Percentiles rank a stretch among this genome's conserved stretches.
Conservation (phyloP, 2,329 filamentous ascomycete genomes). For the Apiospora phragmitis region DNA sequence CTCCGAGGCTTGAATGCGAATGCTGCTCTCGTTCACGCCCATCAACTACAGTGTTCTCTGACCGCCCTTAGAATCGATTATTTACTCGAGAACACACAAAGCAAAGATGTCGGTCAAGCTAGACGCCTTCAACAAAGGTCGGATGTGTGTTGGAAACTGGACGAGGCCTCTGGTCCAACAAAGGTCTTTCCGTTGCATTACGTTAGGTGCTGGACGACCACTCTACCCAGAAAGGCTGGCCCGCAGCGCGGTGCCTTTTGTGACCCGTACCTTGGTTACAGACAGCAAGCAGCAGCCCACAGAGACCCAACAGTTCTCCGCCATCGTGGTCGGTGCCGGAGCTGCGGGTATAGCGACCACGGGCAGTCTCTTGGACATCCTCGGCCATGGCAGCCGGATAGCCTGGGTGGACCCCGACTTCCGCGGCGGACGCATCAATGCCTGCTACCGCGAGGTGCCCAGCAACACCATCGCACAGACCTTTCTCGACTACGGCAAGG, state of each 20-base stretch:
- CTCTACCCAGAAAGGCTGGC: not conserved
- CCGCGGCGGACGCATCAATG: constrained; percentile 51
- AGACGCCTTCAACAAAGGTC: not conserved
- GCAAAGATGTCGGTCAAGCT: not conserved
- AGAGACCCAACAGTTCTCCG: not conserved
- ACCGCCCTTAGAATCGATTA: too few species aligned
- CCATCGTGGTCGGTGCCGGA: not conserved
- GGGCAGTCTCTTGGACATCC: not conserved
- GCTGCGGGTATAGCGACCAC: not conserved
- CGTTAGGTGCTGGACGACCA: not conserved
- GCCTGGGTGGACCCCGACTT: constrained; percentile 60
- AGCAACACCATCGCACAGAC: constrained; percentile 62
- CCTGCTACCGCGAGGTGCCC: constrained; percentile 61
- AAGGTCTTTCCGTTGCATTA: not conserved
- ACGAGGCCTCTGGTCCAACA: not conserved
- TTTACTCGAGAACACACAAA: not conserved
- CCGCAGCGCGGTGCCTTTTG: not conserved
- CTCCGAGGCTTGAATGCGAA: not conserved
- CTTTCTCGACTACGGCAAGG: constrained; percentile 51
- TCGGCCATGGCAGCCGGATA: not conserved
- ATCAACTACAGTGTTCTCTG: too few species aligned
- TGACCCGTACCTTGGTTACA: not conserved
- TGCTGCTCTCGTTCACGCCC: not conserved
- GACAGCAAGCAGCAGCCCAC: not conserved
- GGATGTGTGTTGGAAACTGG: not conserved